Evolutionary conservation across 805 yeast species (phyloP).

Genomic region (Ogataea saltuana): DNA sequence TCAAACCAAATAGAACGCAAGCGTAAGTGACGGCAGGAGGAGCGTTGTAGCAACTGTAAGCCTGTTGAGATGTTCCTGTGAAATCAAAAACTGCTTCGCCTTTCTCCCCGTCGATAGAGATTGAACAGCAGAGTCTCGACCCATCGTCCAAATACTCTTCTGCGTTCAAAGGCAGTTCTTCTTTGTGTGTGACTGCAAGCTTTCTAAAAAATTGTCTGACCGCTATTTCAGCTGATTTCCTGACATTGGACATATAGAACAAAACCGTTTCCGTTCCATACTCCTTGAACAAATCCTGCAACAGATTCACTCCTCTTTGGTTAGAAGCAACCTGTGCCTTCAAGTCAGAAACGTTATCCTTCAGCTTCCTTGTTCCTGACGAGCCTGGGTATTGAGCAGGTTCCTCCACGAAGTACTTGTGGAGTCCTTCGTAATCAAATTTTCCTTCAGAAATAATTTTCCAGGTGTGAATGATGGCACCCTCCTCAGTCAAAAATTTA

Average conservation of each 20-base stretch:
- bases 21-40: conserved; percentile 55
- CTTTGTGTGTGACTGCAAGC: conserved; percentile 43
- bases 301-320: conserved; percentile 48
- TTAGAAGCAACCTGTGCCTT: conserved; percentile 52
- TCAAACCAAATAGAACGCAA: conserved; percentile 53
- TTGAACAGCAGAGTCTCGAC: conserved; percentile 44
- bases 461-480: conserved; percentile 55
- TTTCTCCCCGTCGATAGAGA: conserved; percentile 41
- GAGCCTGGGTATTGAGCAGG: conserved; percentile 54
- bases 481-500: conserved; percentile 54
- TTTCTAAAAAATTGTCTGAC: conserved; percentile 36
- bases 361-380: conserved; percentile 53
- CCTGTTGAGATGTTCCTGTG: conserved; percentile 51
- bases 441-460: conserved; percentile 50
- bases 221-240: conserved; percentile 46
- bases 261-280: conserved; percentile 43
- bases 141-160: conserved; percentile 58
- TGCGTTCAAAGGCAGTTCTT: conserved; percentile 39
- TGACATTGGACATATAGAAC: conserved; percentile 48
- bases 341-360: conserved; percentile 52
- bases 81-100: conserved; percentile 52
- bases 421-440: conserved; percentile 53
- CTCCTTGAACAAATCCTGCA: conserved; percentile 44
- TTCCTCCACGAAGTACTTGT: conserved; percentile 45
- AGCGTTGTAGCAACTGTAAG: conserved; percentile 54